These are phyloP conservation scores for Erysimum cheiri DNA, from an alignment of 441 rosid genomes.

Conservation along the genomic window DNA sequence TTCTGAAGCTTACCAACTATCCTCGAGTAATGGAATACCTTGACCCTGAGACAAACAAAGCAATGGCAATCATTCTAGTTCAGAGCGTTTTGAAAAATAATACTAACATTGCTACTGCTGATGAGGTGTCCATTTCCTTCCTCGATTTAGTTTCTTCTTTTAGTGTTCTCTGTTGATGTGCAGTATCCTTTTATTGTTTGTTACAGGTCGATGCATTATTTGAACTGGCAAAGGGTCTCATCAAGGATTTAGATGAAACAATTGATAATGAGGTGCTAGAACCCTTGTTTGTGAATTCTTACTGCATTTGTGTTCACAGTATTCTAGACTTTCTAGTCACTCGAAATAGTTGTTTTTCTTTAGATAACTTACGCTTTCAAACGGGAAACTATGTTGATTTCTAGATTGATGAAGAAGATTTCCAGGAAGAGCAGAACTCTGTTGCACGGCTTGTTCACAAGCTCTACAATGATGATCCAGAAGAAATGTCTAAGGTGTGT, in stretches of 20 bases:
- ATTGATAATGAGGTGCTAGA: constrained; percentile 62
- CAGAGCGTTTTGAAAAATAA: constrained; percentile 92
- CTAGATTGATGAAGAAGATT: constrained; percentile 94
- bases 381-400: constrained; percentile 6
- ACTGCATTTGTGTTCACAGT: constrained; percentile 15
- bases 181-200: constrained; percentile 18
- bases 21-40: constrained; percentile 87
- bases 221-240: constrained; percentile 84
- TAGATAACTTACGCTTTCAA: constrained; percentile 14
- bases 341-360: constrained; percentile 10
- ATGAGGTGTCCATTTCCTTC: constrained; percentile 56
- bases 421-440: constrained; percentile 93
- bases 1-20: constrained; percentile 87
- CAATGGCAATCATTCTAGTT: constrained; percentile 85
- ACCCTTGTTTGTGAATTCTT: constrained; percentile 22
- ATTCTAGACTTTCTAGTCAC: constrained; percentile 19
- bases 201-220: constrained; percentile 82
- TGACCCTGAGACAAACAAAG: constrained; percentile 83
- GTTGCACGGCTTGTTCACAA: constrained; percentile 90
- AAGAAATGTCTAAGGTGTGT: constrained; percentile 91
- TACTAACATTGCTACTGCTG: constrained; percentile 71
- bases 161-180: constrained; percentile 33
- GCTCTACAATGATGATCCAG: constrained; percentile 84
- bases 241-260: constrained; percentile 79
- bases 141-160: constrained; percentile 27